Base-by-base conservation (phyloP, 2,329 filamentous ascomycete genomes). In the Arachnomyces sp. region DNA sequence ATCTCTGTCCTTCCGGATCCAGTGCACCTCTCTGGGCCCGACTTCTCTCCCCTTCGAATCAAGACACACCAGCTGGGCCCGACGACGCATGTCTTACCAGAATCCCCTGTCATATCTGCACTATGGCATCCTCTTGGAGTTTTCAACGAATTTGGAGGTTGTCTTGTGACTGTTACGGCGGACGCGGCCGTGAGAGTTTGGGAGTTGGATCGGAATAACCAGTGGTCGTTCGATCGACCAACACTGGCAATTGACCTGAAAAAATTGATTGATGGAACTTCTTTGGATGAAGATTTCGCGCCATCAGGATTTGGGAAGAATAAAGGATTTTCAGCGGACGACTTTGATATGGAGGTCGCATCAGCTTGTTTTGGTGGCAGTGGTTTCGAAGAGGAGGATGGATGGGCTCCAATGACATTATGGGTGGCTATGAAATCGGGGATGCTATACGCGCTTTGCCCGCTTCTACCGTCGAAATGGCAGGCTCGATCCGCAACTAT, bases 341-440 rank as follows among this genome's bases (percentile, higher is more conserved):
- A 77, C 2, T 81, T 93, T 43, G 89, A 96, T 58, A 94, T 98
- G 82, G 85, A 95, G 56, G 87, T 94, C 15, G 87, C 88, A 3
- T 82, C 89, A 2, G 88, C 89, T 37, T 85, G 81, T 58, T 98
- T 98, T 65, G 90, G 88, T 11, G 88, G 88, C 17, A 68, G 59
- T 37, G 76, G 73, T 7, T 66, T 61, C 40, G 69, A 73, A 39
- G 73, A 72, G 29, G 75, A 80, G 48, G 70, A 77, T 53, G 74
- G 75, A 2, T 98, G 92, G 92, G 84, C 88, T 6, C 79, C 89
- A 7, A 95, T 95, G 84, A 96, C 92, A 0, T 71, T 98, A 8
- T 98, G 90, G 86, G 70, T 96, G 38, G 88, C 89, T n/a, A 98
- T 95, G 84, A 79, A 79, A 29, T 84, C 87, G 44, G 92, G 92